Conservation (phyloP, 345 rosid species). For the Angophora floribunda region DNA sequence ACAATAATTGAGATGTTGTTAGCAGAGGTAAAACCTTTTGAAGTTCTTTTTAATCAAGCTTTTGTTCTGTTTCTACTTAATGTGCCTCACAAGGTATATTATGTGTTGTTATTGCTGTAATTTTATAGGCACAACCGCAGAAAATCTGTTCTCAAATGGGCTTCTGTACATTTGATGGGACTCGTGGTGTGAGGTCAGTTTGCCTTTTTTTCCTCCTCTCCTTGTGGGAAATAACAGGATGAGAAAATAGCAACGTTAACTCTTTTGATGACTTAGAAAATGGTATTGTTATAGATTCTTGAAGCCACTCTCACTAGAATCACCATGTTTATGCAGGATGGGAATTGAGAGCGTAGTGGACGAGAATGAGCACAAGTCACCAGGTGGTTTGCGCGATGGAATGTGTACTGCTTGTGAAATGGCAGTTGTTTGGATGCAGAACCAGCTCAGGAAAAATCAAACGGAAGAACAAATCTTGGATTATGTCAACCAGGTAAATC, state of each 20-base stretch:
- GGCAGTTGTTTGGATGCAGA: slow-evolving; percentile 95
- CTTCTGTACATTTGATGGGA: slow-evolving; percentile 68
- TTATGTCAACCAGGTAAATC: slow-evolving; percentile 55
- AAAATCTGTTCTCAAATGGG: slow-evolving; percentile 81
- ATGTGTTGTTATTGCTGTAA: background rate
- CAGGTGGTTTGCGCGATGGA: slow-evolving; percentile 31
- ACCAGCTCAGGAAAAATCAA: slow-evolving; percentile 52
- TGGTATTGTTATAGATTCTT: background rate
- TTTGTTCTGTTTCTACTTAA: background rate
- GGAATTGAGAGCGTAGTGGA: slow-evolving; percentile 55
- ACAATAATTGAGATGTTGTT: slow-evolving; percentile 53
- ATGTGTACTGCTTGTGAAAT: slow-evolving; percentile 78
- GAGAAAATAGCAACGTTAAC: background rate
- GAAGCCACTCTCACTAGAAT: background rate
- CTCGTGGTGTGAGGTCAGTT: slow-evolving; percentile 56
- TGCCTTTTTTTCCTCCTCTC: background rate
- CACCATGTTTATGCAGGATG: slow-evolving; percentile 28
- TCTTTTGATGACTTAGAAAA: background rate
- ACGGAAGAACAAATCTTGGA: slow-evolving; percentile 65
- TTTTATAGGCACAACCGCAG: slow-evolving; percentile 47
- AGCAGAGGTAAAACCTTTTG: slow-evolving; percentile 19
- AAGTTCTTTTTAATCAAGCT: background rate
- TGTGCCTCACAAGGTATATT: background rate
- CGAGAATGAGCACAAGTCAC: slow-evolving; percentile 27
- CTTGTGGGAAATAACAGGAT: background rate